phyloP scores from a whole-genome alignment of 306 rosid genomes.

The Echinosophora koreensis region DNA sequence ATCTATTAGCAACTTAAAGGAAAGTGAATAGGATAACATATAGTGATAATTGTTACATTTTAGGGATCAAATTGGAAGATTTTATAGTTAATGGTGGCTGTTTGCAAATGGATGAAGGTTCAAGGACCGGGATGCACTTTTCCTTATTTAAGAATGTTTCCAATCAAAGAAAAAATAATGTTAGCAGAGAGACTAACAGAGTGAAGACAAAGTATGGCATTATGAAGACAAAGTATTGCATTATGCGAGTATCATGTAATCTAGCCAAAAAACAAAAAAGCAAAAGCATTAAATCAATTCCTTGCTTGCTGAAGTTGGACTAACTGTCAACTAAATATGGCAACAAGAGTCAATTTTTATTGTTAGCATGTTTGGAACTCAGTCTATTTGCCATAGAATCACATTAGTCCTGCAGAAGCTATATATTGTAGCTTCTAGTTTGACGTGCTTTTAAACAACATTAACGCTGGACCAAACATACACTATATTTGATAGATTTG shows the following conservation, averaged over 20 bases:
- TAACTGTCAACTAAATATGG: not conserved
- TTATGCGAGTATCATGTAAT: not conserved
- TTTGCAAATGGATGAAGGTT: not conserved
- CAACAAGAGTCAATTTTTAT: slow-evolving; percentile 27
- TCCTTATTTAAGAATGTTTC: not conserved
- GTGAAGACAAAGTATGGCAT: not conserved
- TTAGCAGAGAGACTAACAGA: not conserved
- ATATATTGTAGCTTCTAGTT: too few species aligned
- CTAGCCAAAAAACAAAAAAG: not conserved
- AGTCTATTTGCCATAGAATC: too few species aligned
- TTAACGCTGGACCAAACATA: too few species aligned
- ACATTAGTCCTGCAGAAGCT: too few species aligned
- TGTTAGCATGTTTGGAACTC: not conserved
- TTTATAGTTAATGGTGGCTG: not conserved
- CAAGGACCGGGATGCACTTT: not conserved
- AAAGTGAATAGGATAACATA: not conserved
- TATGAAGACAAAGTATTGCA: not conserved
- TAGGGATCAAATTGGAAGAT: not conserved
- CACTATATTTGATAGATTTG: slow-evolving; percentile 12
- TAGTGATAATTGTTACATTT: not conserved
- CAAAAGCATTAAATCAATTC: slow-evolving; percentile 23
- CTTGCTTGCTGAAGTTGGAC: not conserved
- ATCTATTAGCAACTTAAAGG: not conserved
- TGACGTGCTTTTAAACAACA: too few species aligned
- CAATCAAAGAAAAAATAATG: not conserved